These are phyloP conservation scores for Fraxinus albicans DNA, from an alignment of 305 asterid genomes.

Conservation along the genomic window DNA sequence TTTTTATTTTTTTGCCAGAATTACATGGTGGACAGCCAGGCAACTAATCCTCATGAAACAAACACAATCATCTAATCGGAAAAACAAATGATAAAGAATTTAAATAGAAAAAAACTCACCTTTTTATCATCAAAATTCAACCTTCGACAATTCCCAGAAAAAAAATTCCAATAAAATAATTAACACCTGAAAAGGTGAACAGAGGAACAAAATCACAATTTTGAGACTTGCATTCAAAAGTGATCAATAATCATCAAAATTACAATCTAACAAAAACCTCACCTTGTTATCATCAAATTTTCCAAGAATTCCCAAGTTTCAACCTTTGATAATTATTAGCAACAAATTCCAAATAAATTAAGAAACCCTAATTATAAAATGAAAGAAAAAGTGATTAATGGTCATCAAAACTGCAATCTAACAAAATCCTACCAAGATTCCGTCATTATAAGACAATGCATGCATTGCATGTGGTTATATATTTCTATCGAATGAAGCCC, in stretches of 20 bases:
- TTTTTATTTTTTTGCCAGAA: neutral
- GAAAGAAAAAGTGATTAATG: conserved; percentile 30
- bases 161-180: neutral
- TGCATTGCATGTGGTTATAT: conserved; percentile 32
- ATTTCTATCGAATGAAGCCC: conserved; percentile 28
- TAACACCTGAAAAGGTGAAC: conserved; percentile 31
- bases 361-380: conserved; percentile 11
- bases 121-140: conserved; percentile 40
- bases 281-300: conserved; percentile 42
- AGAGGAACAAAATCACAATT: conserved; percentile 38
- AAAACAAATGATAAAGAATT: neutral
- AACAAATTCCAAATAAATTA: neutral
- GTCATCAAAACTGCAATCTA: conserved; percentile 37
- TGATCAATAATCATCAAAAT: conserved; percentile 40
- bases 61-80: conserved; percentile 17
- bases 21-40: conserved; percentile 15
- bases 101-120: conserved; percentile 20
- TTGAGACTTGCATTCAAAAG: conserved; percentile 22
- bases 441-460: conserved; percentile 27
- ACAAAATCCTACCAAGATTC: conserved; percentile 33
- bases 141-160: conserved; percentile 38
- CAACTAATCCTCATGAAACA: conserved; percentile 26
- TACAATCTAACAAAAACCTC: conserved; percentile 23
- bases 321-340: conserved; percentile 36
- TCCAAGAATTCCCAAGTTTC: conserved; percentile 32